These are phyloP conservation scores for Suhomyces sp. DNA, from an alignment of 805 yeast species.

Conservation along the genomic window DNA sequence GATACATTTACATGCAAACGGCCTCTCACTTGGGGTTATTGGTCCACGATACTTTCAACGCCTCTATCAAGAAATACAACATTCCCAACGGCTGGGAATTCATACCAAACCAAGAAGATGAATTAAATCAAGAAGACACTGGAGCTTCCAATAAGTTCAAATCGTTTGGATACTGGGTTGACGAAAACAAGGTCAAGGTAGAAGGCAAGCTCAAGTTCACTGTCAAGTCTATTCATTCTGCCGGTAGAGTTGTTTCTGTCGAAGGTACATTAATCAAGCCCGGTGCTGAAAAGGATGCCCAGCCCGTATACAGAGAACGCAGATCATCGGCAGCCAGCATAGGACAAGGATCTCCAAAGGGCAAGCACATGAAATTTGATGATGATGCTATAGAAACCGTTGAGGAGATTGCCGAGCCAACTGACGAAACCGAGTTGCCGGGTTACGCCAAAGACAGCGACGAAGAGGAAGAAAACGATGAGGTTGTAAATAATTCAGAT, in stretches of 20 bases:
- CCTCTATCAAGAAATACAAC: slow-evolving; percentile 77
- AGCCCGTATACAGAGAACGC: slow-evolving; percentile 49
- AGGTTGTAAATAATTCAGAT: slow-evolving; percentile 20
- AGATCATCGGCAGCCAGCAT: slow-evolving; percentile 21
- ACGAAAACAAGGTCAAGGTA: slow-evolving; percentile 65
- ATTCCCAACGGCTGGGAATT: slow-evolving; percentile 89
- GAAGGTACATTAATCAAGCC: slow-evolving; percentile 80
- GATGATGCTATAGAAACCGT: slow-evolving; percentile 13
- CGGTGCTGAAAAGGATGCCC: slow-evolving; percentile 51
- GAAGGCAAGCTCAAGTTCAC: slow-evolving; percentile 82
- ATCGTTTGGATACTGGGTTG: slow-evolving; percentile 86
- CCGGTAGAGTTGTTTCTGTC: slow-evolving; percentile 79
- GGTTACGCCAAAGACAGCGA: slow-evolving; percentile 17
- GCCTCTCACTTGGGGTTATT: slow-evolving; percentile 92
- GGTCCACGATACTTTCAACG: slow-evolving; percentile 91
- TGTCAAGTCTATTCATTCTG: slow-evolving; percentile 66
- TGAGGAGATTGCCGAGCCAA: slow-evolving; percentile 13
- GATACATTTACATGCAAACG: slow-evolving; percentile 86
- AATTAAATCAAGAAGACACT: slow-evolving; percentile 18
- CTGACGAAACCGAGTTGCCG: slow-evolving; percentile 16
- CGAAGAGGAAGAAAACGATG: slow-evolving; percentile 21
- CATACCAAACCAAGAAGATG: slow-evolving; percentile 74
- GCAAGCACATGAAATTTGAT: slow-evolving; percentile 44
- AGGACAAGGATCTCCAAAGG: slow-evolving; percentile 2
- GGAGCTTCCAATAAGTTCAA: slow-evolving; percentile 29